Percentiles rank a stretch among this genome's conserved stretches.
Conservation (phyloP, 163 green algal genomes). For the Chloroidium sp. region DNA sequence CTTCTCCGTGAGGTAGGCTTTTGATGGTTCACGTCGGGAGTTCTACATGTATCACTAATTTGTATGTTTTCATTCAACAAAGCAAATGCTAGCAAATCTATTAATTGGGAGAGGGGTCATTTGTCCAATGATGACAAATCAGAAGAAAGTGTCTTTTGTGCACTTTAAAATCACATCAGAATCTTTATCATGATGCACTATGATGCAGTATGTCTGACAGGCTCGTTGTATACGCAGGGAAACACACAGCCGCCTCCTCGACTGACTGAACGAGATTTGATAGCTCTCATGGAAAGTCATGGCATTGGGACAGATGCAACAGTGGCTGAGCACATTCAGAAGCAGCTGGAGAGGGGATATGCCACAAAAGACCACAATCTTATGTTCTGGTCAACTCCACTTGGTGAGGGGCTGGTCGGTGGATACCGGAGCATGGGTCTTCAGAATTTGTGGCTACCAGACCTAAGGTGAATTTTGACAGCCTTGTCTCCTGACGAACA, state of each 20-base stretch:
- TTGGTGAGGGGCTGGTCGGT: conserved; percentile 77
- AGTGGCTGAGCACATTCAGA: conserved; percentile 92
- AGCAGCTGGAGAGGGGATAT: conserved; percentile 67
- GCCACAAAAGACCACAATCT: conserved; percentile 36
- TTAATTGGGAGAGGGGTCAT: no score
- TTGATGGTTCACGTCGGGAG: no score
- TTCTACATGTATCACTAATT: no score
- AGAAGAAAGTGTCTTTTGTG: neutral
- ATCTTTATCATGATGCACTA: no score
- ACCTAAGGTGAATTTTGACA: conserved; percentile 35
- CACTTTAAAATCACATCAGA: conserved; percentile 16
- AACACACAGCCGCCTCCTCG: conserved; percentile 65
- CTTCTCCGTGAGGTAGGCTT: no score
- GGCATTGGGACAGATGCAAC: conserved; percentile 98
- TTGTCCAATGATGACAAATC: neutral
- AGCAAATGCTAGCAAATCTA: no score
- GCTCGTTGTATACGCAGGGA: conserved; percentile 27
- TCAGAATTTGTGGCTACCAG: conserved; percentile 72
- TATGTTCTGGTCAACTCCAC: conserved; percentile 63
- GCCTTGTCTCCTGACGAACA: no score
- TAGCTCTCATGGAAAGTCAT: conserved; percentile 86
- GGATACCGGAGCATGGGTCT: conserved; percentile 78
- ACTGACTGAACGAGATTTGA: conserved; percentile 83
- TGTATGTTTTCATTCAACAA: no score
- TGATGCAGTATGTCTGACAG: neutral